These are phyloP conservation scores for Suillus tomentosus DNA, from an alignment of 768 basidiomycete genomes.

Conservation along the genomic window DNA sequence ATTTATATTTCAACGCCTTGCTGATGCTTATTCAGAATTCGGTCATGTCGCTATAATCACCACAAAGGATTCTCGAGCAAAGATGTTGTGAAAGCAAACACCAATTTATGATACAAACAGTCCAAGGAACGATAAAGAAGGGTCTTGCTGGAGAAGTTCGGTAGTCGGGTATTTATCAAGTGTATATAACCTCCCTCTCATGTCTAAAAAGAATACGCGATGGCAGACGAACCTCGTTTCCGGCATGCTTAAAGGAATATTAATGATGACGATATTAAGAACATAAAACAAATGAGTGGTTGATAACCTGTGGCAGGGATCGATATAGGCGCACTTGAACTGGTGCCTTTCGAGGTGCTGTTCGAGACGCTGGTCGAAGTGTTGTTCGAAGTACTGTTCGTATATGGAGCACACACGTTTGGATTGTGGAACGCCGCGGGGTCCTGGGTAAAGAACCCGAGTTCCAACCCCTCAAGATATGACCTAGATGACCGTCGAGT, in stretches of 20 bases:
- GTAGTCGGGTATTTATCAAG: neutral
- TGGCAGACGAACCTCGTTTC: neutral
- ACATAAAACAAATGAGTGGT: neutral
- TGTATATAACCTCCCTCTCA: neutral
- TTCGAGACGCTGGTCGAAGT: neutral
- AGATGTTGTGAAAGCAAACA: neutral
- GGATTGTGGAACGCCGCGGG: conserved; percentile 55
- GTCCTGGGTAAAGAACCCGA: conserved; percentile 64
- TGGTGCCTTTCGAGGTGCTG: conserved; percentile 8
- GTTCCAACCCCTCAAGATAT: conserved; percentile 59
- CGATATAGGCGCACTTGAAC: neutral
- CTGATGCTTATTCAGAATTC: too few relatives aligned
- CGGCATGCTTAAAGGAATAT: neutral
- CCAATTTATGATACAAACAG: neutral
- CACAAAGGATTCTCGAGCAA: neutral
- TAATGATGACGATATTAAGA: neutral
- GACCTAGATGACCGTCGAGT: conserved; percentile 50
- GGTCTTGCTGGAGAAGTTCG: neutral
- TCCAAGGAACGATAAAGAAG: neutral
- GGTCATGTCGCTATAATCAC: too few relatives aligned
- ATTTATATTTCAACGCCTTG: too few relatives aligned
- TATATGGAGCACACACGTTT: conserved; percentile 57
- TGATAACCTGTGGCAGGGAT: neutral
- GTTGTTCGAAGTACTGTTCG: conserved; percentile 22
- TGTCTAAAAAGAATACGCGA: neutral